Evolutionary conservation across 179 eudicot genomes (phyloP).

Genomic region (Silene noctiflora): DNA sequence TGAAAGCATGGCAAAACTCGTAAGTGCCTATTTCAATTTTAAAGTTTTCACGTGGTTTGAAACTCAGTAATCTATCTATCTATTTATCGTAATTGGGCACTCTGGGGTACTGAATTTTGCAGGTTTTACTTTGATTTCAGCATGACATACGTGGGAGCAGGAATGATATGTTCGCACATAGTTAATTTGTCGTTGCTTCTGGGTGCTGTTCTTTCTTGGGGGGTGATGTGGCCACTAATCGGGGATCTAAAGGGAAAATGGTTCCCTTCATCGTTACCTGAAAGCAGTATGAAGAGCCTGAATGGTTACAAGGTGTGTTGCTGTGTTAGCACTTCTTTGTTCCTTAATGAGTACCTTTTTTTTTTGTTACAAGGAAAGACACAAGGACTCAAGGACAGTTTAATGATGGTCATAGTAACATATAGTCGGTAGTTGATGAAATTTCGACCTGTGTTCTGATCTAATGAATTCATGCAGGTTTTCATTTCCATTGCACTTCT

Average conservation of each 20-base stretch:
- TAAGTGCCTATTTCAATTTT: conserved; percentile 25
- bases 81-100: conserved; percentile 1
- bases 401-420: no score
- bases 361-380: no score
- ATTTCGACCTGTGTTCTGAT: not conserved
- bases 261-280: conserved; percentile 59
- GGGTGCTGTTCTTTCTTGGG: conserved; percentile 89
- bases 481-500: conserved; percentile 81
- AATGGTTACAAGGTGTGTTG: conserved; percentile 80
- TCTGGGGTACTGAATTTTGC: conserved; percentile 37
- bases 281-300: conserved; percentile 87
- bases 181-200: conserved; percentile 82
- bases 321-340: not conserved
- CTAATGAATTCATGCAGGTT: conserved; percentile 43
- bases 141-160: conserved; percentile 91
- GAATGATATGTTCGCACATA: conserved; percentile 93
- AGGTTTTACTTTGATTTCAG: conserved; percentile 96
- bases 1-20: conserved; percentile 76
- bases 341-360: not conserved
- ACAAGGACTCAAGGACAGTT: no score
- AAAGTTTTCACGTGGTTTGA: not conserved
- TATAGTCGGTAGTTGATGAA: not conserved
- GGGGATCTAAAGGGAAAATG: conserved; percentile 60
- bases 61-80: not conserved
- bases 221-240: conserved; percentile 92